Percentiles rank a stretch among this genome's conserved stretches.
Evolutionary conservation across 768 basidiomycete species (phyloP).

Genomic region (Lactarius hatsudake): DNA sequence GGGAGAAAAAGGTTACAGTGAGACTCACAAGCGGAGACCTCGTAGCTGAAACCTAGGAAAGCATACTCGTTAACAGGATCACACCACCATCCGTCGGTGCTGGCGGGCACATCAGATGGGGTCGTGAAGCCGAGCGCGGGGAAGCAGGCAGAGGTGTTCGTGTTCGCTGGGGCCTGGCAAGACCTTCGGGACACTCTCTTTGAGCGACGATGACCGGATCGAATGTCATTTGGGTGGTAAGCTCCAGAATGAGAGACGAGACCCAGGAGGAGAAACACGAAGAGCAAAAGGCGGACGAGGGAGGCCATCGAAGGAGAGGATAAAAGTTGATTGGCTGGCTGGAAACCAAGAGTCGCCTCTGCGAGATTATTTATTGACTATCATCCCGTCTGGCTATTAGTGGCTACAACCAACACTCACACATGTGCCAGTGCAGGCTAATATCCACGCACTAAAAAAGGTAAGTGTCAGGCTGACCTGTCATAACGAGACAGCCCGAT

Average conservation of each 20-base stretch:
- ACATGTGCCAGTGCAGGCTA: too few relatives aligned
- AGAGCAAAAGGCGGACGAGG: background rate
- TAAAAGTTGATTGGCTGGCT: background rate
- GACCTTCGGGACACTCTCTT: slow-evolving; percentile 6
- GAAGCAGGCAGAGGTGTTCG: slow-evolving; percentile 32
- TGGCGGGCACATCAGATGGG: slow-evolving; percentile 47
- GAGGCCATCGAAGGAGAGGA: background rate
- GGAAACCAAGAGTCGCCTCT: background rate
- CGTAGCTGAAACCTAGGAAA: slow-evolving; percentile 76
- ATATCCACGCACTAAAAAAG: too few relatives aligned
- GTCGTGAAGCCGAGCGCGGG: slow-evolving; percentile 48
- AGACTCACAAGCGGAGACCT: slow-evolving; percentile 56
- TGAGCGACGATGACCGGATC: background rate
- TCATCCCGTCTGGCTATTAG: too few relatives aligned
- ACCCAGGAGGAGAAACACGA: background rate
- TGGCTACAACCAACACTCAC: too few relatives aligned
- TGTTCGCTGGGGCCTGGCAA: background rate
- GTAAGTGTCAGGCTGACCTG: too few relatives aligned
- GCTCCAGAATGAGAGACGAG: background rate
- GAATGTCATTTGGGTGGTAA: background rate
- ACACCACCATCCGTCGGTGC: slow-evolving; percentile 49
- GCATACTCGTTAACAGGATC: slow-evolving; percentile 59
- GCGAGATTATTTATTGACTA: too few relatives aligned
- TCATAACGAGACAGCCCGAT: too few relatives aligned
- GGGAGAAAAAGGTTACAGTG: background rate